phyloP scores from a whole-genome alignment of 306 rosid genomes.

The Fagus sylvatica region DNA sequence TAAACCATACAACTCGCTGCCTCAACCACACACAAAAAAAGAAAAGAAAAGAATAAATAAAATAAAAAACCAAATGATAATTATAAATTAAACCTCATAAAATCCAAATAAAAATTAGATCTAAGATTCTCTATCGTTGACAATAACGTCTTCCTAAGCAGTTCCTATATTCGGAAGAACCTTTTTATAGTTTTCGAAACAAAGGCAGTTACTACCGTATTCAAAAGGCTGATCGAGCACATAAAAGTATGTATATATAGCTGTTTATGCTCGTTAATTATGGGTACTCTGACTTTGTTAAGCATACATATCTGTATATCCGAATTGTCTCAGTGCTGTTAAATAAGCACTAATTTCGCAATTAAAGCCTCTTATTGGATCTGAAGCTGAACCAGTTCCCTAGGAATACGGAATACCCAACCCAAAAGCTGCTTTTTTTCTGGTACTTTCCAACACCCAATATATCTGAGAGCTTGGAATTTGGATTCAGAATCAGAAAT shows the following conservation, averaged over 20 bases:
- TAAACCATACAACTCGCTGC: too few species aligned
- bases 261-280: neutral
- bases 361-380: constrained; percentile 35
- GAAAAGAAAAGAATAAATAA: too few species aligned
- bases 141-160: too few species aligned
- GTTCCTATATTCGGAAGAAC: neutral
- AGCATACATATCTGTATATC: neutral
- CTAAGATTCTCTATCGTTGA: too few species aligned
- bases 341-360: constrained; percentile 3
- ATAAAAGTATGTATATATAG: neutral
- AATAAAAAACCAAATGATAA: neutral
- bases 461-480: neutral
- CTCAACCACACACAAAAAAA: too few species aligned
- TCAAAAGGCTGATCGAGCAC: neutral
- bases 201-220: neutral
- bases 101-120: neutral
- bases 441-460: neutral
- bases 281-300: neutral
- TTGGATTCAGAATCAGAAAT: neutral
- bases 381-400: constrained; percentile 40
- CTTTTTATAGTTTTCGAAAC: neutral
- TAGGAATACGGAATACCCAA: constrained; percentile 8
- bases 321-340: neutral
- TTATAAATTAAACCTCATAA: neutral
- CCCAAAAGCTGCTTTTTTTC: neutral